These are phyloP conservation scores for Wickerhamomyces xylosicus DNA, from an alignment of 805 yeast genomes.

Conservation along the genomic window DNA sequence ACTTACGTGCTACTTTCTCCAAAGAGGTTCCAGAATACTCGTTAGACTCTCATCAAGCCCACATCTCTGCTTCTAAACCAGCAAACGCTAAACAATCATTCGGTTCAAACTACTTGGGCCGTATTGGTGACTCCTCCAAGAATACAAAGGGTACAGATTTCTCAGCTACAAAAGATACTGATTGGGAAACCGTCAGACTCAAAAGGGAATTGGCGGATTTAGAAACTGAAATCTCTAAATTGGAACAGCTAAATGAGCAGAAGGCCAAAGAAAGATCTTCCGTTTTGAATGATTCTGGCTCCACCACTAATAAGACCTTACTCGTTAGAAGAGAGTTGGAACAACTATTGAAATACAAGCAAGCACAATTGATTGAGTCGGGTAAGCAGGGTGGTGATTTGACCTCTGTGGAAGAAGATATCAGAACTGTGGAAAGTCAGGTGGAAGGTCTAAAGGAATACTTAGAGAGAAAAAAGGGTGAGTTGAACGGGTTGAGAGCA, in stretches of 20 bases:
- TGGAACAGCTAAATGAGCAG: slow-evolving; percentile 36
- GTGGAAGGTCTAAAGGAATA: slow-evolving; percentile 64
- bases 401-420: slow-evolving; percentile 46
- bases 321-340: slow-evolving; percentile 58
- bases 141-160: slow-evolving; percentile 56
- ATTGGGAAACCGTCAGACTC: slow-evolving; percentile 87
- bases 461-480: slow-evolving; percentile 47
- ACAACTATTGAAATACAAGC: slow-evolving; percentile 72
- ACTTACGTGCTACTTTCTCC: slow-evolving; percentile 82
- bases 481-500: slow-evolving; percentile 38
- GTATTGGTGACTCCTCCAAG: slow-evolving; percentile 39
- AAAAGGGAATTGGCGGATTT: slow-evolving; percentile 69
- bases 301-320: slow-evolving; percentile 17
- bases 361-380: slow-evolving; percentile 38
- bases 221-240: slow-evolving; percentile 52
- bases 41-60: slow-evolving; percentile 42
- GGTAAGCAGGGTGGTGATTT: slow-evolving; percentile 24
- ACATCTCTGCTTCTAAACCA: slow-evolving; percentile 13
- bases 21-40: slow-evolving; percentile 75
- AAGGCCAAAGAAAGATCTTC: slow-evolving; percentile 22
- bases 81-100: slow-evolving; percentile 27
- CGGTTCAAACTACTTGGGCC: slow-evolving; percentile 43
- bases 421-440: slow-evolving; percentile 68
- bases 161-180: slow-evolving; percentile 59
- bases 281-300: slow-evolving; percentile 15